A percentile compares a stretch with the other conserved stretches of the same genome.
These are phyloP conservation scores for Aspergillus melleus DNA, from an alignment of 2,329 filamentous ascomycete species.

Conservation along the genomic window DNA sequence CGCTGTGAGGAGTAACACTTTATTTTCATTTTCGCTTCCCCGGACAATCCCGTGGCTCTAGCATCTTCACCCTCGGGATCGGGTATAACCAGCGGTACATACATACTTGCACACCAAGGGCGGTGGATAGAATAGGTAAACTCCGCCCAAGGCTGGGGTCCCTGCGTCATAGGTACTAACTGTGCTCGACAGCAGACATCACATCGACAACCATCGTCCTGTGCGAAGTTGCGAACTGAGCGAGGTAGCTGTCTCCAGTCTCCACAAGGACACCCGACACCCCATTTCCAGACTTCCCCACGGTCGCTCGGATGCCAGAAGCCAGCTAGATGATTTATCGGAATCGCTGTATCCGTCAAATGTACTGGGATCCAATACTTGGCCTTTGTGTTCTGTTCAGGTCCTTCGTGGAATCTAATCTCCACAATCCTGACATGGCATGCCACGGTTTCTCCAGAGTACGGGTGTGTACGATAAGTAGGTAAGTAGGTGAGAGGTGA, in stretches of 20 bases:
- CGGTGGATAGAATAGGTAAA: too few species aligned
- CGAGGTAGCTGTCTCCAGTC: too few species aligned
- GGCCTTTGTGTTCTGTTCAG: not conserved
- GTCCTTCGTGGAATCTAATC: not conserved
- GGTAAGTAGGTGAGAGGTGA: too few species aligned
- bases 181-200: not conserved
- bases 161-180: not conserved
- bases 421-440: not conserved
- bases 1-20: slow-evolving; percentile 14
- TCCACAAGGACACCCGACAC: too few species aligned
- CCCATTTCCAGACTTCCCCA: not conserved
- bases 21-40: slow-evolving; percentile 5
- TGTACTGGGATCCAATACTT: not conserved
- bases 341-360: not conserved
- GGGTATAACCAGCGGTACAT: too few species aligned
- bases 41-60: not conserved
- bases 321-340: not conserved
- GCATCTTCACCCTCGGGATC: not conserved
- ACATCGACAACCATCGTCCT: not conserved
- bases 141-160: too few species aligned
- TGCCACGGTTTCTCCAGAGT: not conserved
- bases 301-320: not conserved
- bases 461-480: not conserved
- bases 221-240: not conserved
- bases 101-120: too few species aligned